A percentile compares a stretch with the other conserved stretches of the same genome.
Conservation (phyloP, 306 rosid genomes). For the Pyrus bretschneideri region DNA sequence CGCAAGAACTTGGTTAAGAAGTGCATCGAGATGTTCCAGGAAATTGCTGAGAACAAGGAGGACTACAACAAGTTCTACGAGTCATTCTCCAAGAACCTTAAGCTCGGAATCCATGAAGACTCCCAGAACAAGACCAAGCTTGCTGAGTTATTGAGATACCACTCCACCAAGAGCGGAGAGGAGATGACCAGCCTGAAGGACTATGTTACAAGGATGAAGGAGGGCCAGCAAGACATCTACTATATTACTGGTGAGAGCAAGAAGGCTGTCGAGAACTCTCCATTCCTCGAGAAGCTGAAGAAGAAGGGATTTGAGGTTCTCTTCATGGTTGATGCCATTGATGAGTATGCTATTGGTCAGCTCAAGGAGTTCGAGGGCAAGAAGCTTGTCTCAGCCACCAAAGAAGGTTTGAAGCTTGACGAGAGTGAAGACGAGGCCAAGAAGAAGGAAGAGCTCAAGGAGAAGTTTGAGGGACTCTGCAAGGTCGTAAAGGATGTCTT, state of each 20-base stretch:
- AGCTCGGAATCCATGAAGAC: constrained; percentile 84
- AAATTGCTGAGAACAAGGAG: constrained; percentile 93
- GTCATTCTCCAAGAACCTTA: constrained; percentile 85
- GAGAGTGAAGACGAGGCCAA: constrained; percentile 82
- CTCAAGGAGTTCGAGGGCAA: constrained; percentile 93
- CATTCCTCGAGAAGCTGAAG: constrained; percentile 84
- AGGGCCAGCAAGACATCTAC: constrained; percentile 80
- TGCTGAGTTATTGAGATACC: constrained; percentile 80
- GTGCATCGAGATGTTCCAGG: constrained; percentile 78
- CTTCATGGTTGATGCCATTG: constrained; percentile 90
- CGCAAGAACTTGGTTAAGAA: constrained; percentile 87
- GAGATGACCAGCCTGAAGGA: constrained; percentile 90
- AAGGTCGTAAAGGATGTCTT: constrained; percentile 84
- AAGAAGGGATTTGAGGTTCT: constrained; percentile 84
- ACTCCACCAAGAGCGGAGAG: constrained; percentile 87
- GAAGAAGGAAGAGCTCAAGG: constrained; percentile 54
- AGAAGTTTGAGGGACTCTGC: constrained; percentile 76
- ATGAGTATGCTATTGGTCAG: constrained; percentile 85
- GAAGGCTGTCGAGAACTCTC: constrained; percentile 91
- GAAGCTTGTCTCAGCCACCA: constrained; percentile 86
- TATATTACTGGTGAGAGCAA: constrained; percentile 91
- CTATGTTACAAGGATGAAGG: constrained; percentile 95
- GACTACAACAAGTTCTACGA: constrained; percentile 87
- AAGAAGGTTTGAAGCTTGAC: constrained; percentile 82
- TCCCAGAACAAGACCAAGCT: constrained; percentile 71